These are phyloP conservation scores for Saururus chinensis DNA, from an alignment of 164 flowering plant species.

Conservation along the genomic window DNA sequence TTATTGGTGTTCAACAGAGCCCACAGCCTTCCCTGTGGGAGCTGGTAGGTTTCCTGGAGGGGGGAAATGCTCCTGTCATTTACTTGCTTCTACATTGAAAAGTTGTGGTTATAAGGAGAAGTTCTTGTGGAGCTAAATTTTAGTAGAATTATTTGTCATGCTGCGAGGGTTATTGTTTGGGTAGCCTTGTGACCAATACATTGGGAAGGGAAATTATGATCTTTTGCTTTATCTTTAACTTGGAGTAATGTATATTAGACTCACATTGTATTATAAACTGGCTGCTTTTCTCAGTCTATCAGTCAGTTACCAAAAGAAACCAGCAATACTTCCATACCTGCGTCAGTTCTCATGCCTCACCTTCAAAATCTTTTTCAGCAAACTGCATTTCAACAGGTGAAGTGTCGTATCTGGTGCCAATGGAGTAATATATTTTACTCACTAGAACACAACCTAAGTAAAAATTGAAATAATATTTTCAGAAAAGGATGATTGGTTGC, in stretches of 20 bases:
- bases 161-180: background rate
- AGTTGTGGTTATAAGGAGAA: background rate
- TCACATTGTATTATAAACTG: background rate
- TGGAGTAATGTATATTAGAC: background rate
- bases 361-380: constrained; percentile 94
- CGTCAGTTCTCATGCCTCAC: constrained; percentile 71
- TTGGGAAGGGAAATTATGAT: no score
- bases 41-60: no score
- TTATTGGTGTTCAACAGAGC: no score
- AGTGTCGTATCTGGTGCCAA: background rate
- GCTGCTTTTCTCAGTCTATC: constrained; percentile 29
- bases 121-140: background rate
- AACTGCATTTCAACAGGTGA: constrained; percentile 82
- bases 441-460: no score
- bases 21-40: no score
- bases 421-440: no score
- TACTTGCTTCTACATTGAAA: background rate
- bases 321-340: constrained; percentile 26
- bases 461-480: no score
- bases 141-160: background rate
- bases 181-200: background rate
- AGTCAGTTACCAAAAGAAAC: constrained; percentile 43
- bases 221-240: no score
- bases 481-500: background rate
- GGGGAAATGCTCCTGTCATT: background rate